Percentiles rank a stretch among this genome's conserved stretches.
Conservation (phyloP, 2,329 filamentous ascomycete genomes). For the Botrytis fabae region DNA sequence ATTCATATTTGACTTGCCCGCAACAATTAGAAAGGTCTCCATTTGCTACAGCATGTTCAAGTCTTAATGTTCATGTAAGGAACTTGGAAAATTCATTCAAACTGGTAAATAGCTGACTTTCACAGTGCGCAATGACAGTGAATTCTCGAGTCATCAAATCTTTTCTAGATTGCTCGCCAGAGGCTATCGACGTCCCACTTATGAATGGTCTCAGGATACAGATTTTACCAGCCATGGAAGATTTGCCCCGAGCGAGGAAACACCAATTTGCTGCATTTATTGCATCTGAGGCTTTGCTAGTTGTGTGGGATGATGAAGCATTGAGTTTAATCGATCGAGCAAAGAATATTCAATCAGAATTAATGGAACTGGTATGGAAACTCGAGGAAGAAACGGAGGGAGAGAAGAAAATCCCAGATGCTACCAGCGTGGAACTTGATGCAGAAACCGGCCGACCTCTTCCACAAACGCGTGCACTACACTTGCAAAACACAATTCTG, state of each 20-base stretch:
- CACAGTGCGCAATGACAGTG: constrained; percentile 74
- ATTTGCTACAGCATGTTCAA: constrained; percentile 63
- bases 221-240: constrained; percentile 70
- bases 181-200: constrained; percentile 72
- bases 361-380: constrained; percentile 78
- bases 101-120: constrained; percentile 28
- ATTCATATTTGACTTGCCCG: constrained; percentile 73
- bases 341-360: constrained; percentile 70
- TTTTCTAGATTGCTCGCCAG: constrained; percentile 70
- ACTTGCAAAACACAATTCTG: constrained; percentile 69
- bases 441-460: constrained; percentile 69
- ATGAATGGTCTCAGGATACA: constrained; percentile 77
- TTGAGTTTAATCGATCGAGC: constrained; percentile 68
- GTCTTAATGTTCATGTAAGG: constrained; percentile 70
- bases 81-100: not conserved
- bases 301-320: constrained; percentile 83
- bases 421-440: constrained; percentile 60
- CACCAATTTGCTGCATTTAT: constrained; percentile 81
- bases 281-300: constrained; percentile 65
- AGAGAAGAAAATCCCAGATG: constrained; percentile 50
- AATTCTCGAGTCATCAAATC: constrained; percentile 79
- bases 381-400: constrained; percentile 56
- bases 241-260: constrained; percentile 69
- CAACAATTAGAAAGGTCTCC: constrained; percentile 60
- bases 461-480: constrained; percentile 64